Conservation (phyloP, 2,329 filamentous ascomycete genomes). For the Penicillium freii region DNA sequence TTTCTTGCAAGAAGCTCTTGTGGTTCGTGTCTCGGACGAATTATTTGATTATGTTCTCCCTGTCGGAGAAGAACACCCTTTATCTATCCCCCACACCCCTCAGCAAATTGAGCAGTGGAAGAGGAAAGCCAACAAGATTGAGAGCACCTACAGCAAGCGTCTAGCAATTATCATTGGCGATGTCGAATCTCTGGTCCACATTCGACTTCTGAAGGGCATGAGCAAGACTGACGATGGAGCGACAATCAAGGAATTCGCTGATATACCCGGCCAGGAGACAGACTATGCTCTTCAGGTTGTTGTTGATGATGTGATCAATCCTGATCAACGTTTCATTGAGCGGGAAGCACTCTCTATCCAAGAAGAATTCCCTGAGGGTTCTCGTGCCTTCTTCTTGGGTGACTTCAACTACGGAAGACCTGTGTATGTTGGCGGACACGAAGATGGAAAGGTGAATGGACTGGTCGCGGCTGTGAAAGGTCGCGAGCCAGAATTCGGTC, state of each 20-base stretch:
- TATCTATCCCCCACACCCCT: conserved; percentile 68
- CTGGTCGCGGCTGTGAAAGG: conserved; percentile 70
- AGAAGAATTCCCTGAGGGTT: conserved; percentile 82
- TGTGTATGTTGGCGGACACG: conserved; percentile 75
- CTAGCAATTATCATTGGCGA: conserved; percentile 82
- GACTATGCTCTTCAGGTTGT: conserved; percentile 90
- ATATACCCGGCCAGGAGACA: conserved; percentile 78
- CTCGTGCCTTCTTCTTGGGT: conserved; percentile 87
- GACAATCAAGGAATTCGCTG: conserved; percentile 86
- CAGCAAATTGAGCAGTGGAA: conserved; percentile 78
- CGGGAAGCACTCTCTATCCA: conserved; percentile 81
- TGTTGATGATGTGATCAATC: conserved; percentile 84
- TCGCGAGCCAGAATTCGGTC: conserved; percentile 79
- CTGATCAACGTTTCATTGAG: conserved; percentile 91
- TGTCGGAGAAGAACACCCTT: conserved; percentile 62
- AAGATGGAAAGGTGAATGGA: conserved; percentile 72
- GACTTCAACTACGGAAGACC: conserved; percentile 91
- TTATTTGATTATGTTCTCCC: conserved; percentile 82
- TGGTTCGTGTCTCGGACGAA: conserved; percentile 86
- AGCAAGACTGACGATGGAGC: conserved; percentile 87
- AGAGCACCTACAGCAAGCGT: conserved; percentile 84
- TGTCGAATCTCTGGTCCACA: conserved; percentile 85
- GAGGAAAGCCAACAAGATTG: conserved; percentile 79
- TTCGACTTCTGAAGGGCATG: conserved; percentile 90
- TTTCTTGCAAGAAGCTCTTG: conserved; percentile 90